Evolutionary conservation across 164 flowering plant species (phyloP).

Genomic region (Malania oleifera): DNA sequence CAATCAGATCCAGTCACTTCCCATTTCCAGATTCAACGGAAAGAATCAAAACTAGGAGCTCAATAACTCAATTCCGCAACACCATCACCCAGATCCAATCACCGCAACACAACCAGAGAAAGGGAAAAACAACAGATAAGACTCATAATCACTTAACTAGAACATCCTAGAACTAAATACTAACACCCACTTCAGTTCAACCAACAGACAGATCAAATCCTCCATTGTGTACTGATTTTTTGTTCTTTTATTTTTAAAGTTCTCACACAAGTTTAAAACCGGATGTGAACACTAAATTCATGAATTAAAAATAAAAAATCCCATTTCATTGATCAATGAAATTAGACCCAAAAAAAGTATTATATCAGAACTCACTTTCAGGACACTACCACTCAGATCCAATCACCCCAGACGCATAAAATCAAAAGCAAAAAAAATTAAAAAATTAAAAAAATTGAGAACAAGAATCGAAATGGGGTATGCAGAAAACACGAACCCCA

Average conservation of each 20-base stretch:
- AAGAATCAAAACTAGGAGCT: slow-evolving; percentile 1
- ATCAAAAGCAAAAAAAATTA: neutral
- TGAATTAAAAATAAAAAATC: too few species aligned
- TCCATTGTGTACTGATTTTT: too few species aligned
- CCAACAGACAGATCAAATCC: too few species aligned
- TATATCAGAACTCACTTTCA: too few species aligned
- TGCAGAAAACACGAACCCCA: slow-evolving; percentile 44
- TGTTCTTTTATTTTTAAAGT: too few species aligned
- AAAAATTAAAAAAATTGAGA: neutral
- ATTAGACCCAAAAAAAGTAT: too few species aligned
- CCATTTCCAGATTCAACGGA: neutral
- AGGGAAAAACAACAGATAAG: neutral
- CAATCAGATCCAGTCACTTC: slow-evolving; percentile 1
- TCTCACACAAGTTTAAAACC: too few species aligned
- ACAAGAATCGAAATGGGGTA: slow-evolving; percentile 5
- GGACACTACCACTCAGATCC: slow-evolving; percentile 2
- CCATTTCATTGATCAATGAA: too few species aligned
- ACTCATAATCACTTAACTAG: too few species aligned
- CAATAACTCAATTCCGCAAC: neutral
- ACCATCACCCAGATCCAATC: slow-evolving; percentile 15
- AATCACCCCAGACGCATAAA: neutral
- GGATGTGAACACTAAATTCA: too few species aligned
- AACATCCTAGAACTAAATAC: too few species aligned
- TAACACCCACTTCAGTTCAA: too few species aligned
- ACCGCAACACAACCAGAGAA: neutral